Conservation (phyloP, 2,329 filamentous ascomycete genomes). For the Aureobasidium namibiae region DNA sequence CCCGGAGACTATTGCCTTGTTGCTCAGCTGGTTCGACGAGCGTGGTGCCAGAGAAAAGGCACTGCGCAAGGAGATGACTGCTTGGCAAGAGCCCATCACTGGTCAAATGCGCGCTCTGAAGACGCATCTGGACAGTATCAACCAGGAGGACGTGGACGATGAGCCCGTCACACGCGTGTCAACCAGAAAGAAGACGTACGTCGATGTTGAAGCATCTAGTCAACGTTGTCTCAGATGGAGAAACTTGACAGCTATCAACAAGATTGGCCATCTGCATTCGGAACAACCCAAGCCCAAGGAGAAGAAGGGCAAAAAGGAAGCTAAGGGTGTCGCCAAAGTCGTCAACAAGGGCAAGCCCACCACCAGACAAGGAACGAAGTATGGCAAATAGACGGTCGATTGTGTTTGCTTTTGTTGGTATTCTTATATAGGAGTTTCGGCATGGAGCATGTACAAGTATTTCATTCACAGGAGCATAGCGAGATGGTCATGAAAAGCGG, state of each 20-base stretch:
- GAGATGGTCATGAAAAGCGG: constrained; percentile 5
- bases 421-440: neutral
- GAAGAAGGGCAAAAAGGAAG: constrained; percentile 27
- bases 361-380: constrained; percentile 27
- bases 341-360: constrained; percentile 30
- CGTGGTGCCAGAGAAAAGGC: constrained; percentile 80
- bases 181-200: constrained; percentile 54
- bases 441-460: constrained; percentile 9
- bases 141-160: constrained; percentile 40
- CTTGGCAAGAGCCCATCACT: constrained; percentile 67
- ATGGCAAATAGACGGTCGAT: constrained; percentile 3
- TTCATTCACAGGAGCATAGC: constrained; percentile 7
- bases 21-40: constrained; percentile 82
- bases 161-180: constrained; percentile 46
- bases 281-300: constrained; percentile 17
- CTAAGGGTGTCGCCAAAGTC: constrained; percentile 17
- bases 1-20: constrained; percentile 63
- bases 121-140: constrained; percentile 56
- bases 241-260: constrained; percentile 37
- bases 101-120: constrained; percentile 74
- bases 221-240: constrained; percentile 58
- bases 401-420: neutral
- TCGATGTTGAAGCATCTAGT: constrained; percentile 43
- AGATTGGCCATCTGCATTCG: constrained; percentile 25
- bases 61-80: constrained; percentile 74